These are phyloP conservation scores for Penicillium bialowiezense DNA, from an alignment of 495 filamentous ascomycete genomes.

Conservation along the genomic window DNA sequence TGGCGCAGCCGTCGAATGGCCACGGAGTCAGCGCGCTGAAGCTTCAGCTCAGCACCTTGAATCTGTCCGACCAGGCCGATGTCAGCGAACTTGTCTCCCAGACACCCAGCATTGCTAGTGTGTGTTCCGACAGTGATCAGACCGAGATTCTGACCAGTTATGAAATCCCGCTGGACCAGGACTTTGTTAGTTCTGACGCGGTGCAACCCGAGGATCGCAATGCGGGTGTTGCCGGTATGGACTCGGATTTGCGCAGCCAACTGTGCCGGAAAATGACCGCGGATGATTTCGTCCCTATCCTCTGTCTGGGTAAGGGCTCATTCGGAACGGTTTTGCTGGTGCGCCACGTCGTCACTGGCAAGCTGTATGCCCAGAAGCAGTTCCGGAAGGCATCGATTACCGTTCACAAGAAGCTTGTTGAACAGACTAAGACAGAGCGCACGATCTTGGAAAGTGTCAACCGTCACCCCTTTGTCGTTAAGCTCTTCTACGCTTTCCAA, in stretches of 20 bases:
- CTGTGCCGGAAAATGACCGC: constrained; percentile 81
- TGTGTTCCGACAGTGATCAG: constrained; percentile 54
- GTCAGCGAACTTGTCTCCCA: constrained; percentile 38
- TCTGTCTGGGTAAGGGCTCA: constrained; percentile 94
- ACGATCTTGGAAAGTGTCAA: constrained; percentile 92
- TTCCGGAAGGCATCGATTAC: constrained; percentile 92
- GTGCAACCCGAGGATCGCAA: constrained; percentile 31
- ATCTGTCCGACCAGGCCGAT: constrained; percentile 37
- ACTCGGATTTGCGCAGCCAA: constrained; percentile 35
- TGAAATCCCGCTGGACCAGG: constrained; percentile 81
- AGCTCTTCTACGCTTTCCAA: constrained; percentile 97
- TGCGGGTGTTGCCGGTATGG: constrained; percentile 6
- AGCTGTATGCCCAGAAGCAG: constrained; percentile 96
- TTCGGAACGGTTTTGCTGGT: constrained; percentile 93
- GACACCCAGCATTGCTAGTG: constrained; percentile 53
- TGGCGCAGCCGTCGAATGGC: constrained; percentile 56
- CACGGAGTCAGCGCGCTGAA: constrained; percentile 77
- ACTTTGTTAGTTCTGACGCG: constrained; percentile 79
- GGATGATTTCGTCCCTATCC: constrained; percentile 84
- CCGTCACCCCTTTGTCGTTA: constrained; percentile 94
- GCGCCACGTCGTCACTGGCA: constrained; percentile 79
- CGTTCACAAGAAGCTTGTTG: constrained; percentile 87
- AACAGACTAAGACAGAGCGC: constrained; percentile 96
- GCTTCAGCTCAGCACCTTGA: constrained; percentile 69
- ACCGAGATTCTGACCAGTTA: constrained; percentile 70